These are phyloP conservation scores for Globisporangium splendens DNA, from an alignment of 352 stramenopile species.

Conservation along the genomic window DNA sequence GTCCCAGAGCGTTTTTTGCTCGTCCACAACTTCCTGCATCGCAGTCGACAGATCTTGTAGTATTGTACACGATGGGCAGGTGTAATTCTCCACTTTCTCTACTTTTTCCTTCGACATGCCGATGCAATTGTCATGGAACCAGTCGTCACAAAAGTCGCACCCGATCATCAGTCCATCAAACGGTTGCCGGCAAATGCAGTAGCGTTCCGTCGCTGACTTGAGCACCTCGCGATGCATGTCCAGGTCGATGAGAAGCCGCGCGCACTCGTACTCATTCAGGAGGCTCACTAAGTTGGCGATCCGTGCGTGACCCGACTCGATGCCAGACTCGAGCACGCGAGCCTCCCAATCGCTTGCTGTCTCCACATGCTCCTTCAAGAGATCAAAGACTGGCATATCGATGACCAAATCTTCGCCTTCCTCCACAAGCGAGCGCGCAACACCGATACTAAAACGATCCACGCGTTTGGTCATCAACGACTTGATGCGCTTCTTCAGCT, in stretches of 20 bases:
- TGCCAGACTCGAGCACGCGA: slow-evolving; percentile 64
- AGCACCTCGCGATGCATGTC: slow-evolving; percentile 89
- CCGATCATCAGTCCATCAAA: slow-evolving; percentile 90
- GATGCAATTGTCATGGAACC: slow-evolving; percentile 90
- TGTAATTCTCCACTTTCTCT: slow-evolving; percentile 95
- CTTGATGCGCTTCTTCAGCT: slow-evolving; percentile 82
- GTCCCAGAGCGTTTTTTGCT: slow-evolving; percentile 79
- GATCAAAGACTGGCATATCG: slow-evolving; percentile 67
- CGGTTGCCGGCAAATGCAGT: slow-evolving; percentile 88
- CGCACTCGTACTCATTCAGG: slow-evolving; percentile 80
- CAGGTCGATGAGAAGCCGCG: slow-evolving; percentile 75
- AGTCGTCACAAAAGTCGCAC: slow-evolving; percentile 86
- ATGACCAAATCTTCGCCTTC: slow-evolving; percentile 80
- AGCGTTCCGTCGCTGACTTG: slow-evolving; percentile 89
- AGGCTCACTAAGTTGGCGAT: slow-evolving; percentile 66
- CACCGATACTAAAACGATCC: slow-evolving; percentile 54
- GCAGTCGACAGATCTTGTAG: slow-evolving; percentile 81
- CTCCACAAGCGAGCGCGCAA: slow-evolving; percentile 67
- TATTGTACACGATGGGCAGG: slow-evolving; percentile 92
- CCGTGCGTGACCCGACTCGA: slow-evolving; percentile 75
- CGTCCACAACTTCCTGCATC: slow-evolving; percentile 41
- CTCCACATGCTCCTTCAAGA: slow-evolving; percentile 78
- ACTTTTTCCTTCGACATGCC: slow-evolving; percentile 91
- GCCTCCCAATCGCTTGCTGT: slow-evolving; percentile 78
- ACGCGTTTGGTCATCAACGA: slow-evolving; percentile 65